Conservation (phyloP, 2,329 filamentous ascomycete species). For the Sphaerulina vaccinii region DNA sequence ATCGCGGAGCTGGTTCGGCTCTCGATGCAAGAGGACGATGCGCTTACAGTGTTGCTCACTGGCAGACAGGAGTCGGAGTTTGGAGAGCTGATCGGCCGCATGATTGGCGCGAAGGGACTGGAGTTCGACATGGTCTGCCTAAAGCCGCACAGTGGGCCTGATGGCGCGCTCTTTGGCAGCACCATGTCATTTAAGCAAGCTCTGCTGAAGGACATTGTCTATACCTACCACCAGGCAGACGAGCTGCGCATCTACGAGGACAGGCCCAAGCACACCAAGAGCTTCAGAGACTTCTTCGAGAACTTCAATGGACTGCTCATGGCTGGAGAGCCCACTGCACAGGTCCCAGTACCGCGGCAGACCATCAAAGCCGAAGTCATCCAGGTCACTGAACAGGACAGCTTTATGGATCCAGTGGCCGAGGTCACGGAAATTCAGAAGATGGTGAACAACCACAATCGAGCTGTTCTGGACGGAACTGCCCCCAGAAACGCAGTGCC, state of each 20-base stretch:
- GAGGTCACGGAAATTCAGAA: constrained; percentile 84
- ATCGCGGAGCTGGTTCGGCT: constrained; percentile 75
- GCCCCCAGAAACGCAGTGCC: constrained; percentile 48
- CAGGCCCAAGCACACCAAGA: constrained; percentile 65
- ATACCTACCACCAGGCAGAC: constrained; percentile 79
- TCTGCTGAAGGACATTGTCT: constrained; percentile 75
- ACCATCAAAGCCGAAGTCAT: constrained; percentile 77
- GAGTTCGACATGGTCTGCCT: constrained; percentile 85
- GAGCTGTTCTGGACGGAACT: constrained; percentile 49
- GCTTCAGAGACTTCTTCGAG: constrained; percentile 80
- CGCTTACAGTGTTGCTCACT: constrained; percentile 81
- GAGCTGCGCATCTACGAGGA: constrained; percentile 73
- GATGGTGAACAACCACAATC: constrained; percentile 86
- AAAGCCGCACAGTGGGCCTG: constrained; percentile 80
- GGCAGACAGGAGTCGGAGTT: constrained; percentile 79
- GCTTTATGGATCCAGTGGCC: constrained; percentile 70
- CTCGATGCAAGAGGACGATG: constrained; percentile 80
- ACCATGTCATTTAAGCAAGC: constrained; percentile 93
- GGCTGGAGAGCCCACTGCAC: constrained; percentile 24
- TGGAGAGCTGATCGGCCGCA: constrained; percentile 74
- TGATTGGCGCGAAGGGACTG: constrained; percentile 72
- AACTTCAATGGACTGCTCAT: constrained; percentile 68
- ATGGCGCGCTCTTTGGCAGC: constrained; percentile 71
- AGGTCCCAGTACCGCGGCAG: constrained; percentile 51
- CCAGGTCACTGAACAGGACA: constrained; percentile 75